Base-by-base conservation (phyloP, 208 protist species). In the Jaenimonas drosophilae region DNA sequence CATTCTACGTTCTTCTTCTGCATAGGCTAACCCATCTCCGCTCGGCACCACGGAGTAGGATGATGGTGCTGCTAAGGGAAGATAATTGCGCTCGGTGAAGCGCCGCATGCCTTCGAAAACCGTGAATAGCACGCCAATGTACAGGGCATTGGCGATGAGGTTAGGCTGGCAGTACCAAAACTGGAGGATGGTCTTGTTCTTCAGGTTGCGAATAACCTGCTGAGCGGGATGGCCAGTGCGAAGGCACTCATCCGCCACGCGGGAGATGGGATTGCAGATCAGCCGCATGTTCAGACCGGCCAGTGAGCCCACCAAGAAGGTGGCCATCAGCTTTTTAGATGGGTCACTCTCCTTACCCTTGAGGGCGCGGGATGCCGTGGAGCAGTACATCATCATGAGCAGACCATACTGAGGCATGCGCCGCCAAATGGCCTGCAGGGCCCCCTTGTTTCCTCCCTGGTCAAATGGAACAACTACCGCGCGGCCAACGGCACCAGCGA, bases 351-450 rank as follows among this genome's bases (percentile, higher is more conserved):
- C 76, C 14, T 70, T 56, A 1, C 69, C 77, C 25, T 76, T 76
- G 1, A 93, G 68, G 32, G 82, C 16, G 27, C 78, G 71, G 43
- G 63, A 54, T 0, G 84, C 79, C 37, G 84, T 30, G 17, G 76
- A 71, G 33, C 65, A 69, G 67, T 93, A 93, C 36, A 93, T 70
- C 85, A 85, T 88, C 80, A 93, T 88, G 14, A 93, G 68, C 20
- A 79, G 40, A 0, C 85, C 85, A 36, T 86, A 79, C 60, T 93
- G 85, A 19, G 70, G 75, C 52, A 72, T 76, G 27, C 85, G 79
- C 3, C 85, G 74, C 21, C 59, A 59, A 12, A 85, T 59, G 4
- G 80, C 72, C 57, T 88, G 77, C 44, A 39, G 31, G 12, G 70
- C 28, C 30, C 85, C 85, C 44, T 93, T 90, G n/a, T 66, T 39